A percentile compares a stretch with the other conserved stretches of the same genome.
Conservation (phyloP, 1,284 basidiomycete species). For the Ustilago xerochloae region DNA sequence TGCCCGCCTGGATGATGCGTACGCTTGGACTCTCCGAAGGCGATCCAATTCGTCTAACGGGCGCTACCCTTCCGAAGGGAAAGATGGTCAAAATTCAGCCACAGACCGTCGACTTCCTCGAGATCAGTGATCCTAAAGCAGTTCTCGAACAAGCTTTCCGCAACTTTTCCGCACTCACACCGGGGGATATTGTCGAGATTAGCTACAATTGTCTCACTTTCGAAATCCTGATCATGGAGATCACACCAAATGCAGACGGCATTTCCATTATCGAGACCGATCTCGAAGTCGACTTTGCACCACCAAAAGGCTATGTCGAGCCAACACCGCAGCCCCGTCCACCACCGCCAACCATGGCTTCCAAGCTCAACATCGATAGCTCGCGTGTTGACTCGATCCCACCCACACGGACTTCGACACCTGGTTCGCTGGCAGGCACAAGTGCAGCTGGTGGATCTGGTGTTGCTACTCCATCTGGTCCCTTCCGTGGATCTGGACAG, state of each 20-base stretch:
- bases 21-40: conserved; percentile 91
- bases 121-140: conserved; percentile 89
- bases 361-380: conserved; percentile 90
- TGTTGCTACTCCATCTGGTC: conserved; percentile 29
- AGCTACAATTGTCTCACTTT: conserved; percentile 81
- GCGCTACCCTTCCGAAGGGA: conserved; percentile 87
- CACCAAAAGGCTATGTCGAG: conserved; percentile 80
- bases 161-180: conserved; percentile 79
- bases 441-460: conserved; percentile 35
- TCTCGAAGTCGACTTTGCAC: conserved; percentile 80
- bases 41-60: conserved; percentile 91
- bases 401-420: conserved; percentile 68
- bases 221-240: conserved; percentile 95
- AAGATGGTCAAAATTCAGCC: conserved; percentile 97
- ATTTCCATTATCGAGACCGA: conserved; percentile 95
- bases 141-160: conserved; percentile 95
- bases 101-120: conserved; percentile 92
- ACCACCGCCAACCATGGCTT: conserved; percentile 91
- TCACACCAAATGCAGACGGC: conserved; percentile 78
- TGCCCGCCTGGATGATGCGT: conserved; percentile 99
- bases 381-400: conserved; percentile 57
- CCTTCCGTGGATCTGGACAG: conserved; percentile 63
- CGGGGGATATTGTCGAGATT: conserved; percentile 71
- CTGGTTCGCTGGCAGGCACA: conserved; percentile 39
- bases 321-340: conserved; percentile 82